Evolutionary conservation across 495 filamentous ascomycete species (phyloP).

Genomic region (Penicillium tannophilum): DNA sequence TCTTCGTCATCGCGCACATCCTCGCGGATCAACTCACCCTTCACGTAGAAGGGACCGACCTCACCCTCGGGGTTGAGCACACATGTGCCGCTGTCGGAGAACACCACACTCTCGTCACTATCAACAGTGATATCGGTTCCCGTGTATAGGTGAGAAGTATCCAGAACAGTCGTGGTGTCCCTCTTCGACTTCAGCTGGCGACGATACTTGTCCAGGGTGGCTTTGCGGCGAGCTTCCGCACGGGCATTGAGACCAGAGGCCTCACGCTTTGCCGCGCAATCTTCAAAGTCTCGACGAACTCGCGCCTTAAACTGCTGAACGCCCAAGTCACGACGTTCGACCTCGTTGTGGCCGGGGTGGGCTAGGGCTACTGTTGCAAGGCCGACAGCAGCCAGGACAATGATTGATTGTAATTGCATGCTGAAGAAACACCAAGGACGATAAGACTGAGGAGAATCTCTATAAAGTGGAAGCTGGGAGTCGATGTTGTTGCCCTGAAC

Average conservation of each 20-base stretch:
- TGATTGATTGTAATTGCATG: background rate
- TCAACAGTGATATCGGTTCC: constrained; percentile 7
- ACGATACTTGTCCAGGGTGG: constrained; percentile 12
- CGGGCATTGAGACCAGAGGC: constrained; percentile 14
- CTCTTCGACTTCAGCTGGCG: constrained; percentile 9
- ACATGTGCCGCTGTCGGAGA: constrained; percentile 10
- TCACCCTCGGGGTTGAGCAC: constrained; percentile 18
- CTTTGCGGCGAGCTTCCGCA: constrained; percentile 18
- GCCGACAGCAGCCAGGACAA: background rate
- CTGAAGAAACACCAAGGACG: background rate
- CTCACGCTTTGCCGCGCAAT: constrained; percentile 17
- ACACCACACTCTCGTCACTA: constrained; percentile 1
- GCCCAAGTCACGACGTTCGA: background rate
- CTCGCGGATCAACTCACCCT: constrained; percentile 47
- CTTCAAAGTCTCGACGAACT: constrained; percentile 9
- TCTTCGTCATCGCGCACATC: constrained; percentile 43
- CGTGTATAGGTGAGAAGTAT: constrained; percentile 5
- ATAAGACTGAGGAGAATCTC: background rate
- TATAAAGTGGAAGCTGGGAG: background rate
- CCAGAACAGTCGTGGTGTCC: constrained; percentile 1
- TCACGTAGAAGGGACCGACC: constrained; percentile 18
- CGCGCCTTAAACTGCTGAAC: background rate
- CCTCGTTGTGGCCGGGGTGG: background rate
- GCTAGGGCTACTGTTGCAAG: background rate
- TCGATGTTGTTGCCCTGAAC: background rate